These are phyloP conservation scores for Microbotryum lychnidis-dioicae DNA, from an alignment of 1,284 basidiomycete genomes.

Conservation along the genomic window DNA sequence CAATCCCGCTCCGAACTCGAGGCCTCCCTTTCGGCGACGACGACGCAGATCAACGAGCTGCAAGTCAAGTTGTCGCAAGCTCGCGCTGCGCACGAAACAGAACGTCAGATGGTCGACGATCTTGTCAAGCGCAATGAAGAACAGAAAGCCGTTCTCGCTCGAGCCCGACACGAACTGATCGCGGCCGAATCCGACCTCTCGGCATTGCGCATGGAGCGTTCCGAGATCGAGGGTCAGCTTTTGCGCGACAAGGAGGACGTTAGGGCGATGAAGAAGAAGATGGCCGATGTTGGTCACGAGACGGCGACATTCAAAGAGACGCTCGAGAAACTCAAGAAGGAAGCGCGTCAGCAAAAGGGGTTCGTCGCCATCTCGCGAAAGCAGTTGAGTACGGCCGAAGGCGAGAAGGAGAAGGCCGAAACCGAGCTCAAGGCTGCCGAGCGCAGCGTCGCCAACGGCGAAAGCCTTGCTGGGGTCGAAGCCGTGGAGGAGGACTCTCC, in stretches of 20 bases:
- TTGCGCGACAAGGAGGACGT: conserved; percentile 92
- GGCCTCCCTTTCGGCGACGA: conserved; percentile 49
- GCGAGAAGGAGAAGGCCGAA: conserved; percentile 60
- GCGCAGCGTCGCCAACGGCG: conserved; percentile 4
- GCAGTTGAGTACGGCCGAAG: conserved; percentile 78
- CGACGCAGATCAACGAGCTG: conserved; percentile 49
- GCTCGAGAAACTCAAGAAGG: conserved; percentile 83
- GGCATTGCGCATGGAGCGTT: conserved; percentile 78
- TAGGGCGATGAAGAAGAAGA: conserved; percentile 70
- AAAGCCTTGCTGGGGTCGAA: background rate
- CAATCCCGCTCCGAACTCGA: conserved; percentile 41
- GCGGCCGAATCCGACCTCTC: conserved; percentile 85
- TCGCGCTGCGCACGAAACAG: conserved; percentile 68
- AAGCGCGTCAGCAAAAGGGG: conserved; percentile 92
- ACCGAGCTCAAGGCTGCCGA: conserved; percentile 47
- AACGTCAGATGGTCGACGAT: conserved; percentile 63
- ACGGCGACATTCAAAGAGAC: conserved; percentile 62
- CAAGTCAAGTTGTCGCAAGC: conserved; percentile 43
- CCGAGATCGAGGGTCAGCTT: conserved; percentile 79
- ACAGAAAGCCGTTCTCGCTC: conserved; percentile 71
- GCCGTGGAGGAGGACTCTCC: conserved; percentile 11
- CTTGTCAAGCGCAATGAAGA: conserved; percentile 62
- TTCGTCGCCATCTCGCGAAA: conserved; percentile 89
- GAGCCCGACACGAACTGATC: conserved; percentile 71
- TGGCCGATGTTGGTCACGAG: conserved; percentile 71